Evolutionary conservation across 129 eudicot genomes (phyloP).

Genomic region (Gnaphalium uliginosum): DNA sequence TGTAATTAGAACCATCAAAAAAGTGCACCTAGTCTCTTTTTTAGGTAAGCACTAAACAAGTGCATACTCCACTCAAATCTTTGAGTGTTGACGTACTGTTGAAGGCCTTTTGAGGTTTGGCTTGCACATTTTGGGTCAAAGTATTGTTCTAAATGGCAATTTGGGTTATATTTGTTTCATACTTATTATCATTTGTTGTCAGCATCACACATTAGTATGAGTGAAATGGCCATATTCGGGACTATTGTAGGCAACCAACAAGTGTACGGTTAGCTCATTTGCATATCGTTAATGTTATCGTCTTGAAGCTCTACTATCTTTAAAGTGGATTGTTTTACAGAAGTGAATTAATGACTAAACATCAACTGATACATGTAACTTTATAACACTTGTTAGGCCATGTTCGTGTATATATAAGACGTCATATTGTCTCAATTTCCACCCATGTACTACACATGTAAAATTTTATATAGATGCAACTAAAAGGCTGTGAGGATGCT

Average conservation of each 20-base stretch:
- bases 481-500: not conserved
- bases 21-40: not conserved
- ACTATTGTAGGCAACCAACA: not conserved
- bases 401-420: too few species aligned
- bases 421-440: too few species aligned
- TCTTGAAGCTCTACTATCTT: not conserved
- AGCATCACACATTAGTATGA: not conserved
- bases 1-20: not conserved
- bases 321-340: not conserved
- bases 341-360: not conserved
- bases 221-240: not conserved
- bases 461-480: not conserved
- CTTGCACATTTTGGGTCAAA: not conserved
- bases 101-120: not conserved
- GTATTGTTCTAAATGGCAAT: not conserved
- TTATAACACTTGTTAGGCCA: too few species aligned
- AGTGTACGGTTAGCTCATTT: not conserved
- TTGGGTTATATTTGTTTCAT: not conserved
- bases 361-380: not conserved
- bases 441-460: too few species aligned
- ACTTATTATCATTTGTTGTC: not conserved
- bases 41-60: not conserved
- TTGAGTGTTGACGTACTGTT: not conserved
- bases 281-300: not conserved
- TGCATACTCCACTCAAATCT: slow-evolving; percentile 12